phyloP scores from a whole-genome alignment of 2,329 filamentous ascomycete species.

The Leptoxyphium fumago region DNA sequence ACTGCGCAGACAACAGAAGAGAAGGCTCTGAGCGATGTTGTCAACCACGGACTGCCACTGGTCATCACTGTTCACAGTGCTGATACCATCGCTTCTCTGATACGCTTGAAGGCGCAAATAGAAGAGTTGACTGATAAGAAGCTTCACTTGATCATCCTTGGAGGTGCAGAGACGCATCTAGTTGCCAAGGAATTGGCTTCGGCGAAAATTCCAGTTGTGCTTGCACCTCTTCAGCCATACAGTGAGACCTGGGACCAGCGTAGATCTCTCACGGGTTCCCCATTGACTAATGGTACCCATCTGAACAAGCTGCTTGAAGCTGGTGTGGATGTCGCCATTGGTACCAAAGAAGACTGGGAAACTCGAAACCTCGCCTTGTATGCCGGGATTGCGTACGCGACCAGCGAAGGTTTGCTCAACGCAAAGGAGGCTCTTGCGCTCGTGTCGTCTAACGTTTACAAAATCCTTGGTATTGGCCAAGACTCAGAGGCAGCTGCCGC shows the following conservation, averaged over 20 bases:
- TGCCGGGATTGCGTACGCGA: constrained; percentile 45
- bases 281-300: constrained; percentile 49
- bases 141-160: constrained; percentile 43
- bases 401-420: constrained; percentile 39
- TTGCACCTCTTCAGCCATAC: constrained; percentile 44
- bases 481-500: constrained; percentile 11
- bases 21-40: constrained; percentile 25
- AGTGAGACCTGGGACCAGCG: constrained; percentile 45
- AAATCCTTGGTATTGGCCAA: constrained; percentile 37
- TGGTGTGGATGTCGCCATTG: constrained; percentile 44
- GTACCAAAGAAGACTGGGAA: constrained; percentile 47
- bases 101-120: constrained; percentile 44
- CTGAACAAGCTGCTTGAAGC: constrained; percentile 44
- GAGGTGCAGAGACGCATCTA: constrained; percentile 48
- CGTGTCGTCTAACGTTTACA: constrained; percentile 42
- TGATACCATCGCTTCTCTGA: constrained; percentile 44
- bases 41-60: constrained; percentile 39
- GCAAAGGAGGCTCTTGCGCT: constrained; percentile 43
- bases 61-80: constrained; percentile 47
- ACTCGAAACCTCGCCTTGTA: constrained; percentile 44
- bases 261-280: constrained; percentile 47
- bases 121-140: constrained; percentile 22
- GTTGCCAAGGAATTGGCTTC: constrained; percentile 43
- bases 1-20: constrained; percentile 26
- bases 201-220: constrained; percentile 43